Conservation (phyloP, 1,284 basidiomycete species). For the Exobasidium cylindrosporum region DNA sequence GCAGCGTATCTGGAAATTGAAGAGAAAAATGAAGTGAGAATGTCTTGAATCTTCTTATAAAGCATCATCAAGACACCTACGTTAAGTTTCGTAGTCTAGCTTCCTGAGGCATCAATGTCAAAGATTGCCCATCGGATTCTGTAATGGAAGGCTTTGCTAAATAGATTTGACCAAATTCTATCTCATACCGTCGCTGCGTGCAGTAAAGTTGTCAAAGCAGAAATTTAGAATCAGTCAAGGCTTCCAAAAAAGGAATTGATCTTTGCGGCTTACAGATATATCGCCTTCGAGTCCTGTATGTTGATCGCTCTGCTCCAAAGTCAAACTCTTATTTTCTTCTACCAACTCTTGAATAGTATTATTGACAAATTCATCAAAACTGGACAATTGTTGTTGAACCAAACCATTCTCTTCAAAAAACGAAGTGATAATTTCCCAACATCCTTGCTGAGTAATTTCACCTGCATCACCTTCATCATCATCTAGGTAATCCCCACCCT, state of each 20-base stretch:
- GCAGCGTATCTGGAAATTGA: slow-evolving; percentile 70
- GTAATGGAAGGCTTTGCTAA: slow-evolving; percentile 90
- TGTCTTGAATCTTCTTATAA: slow-evolving; percentile 9
- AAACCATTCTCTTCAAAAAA: slow-evolving; percentile 98
- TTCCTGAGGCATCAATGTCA: slow-evolving; percentile 95
- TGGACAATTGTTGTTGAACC: slow-evolving; percentile 94
- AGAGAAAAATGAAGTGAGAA: slow-evolving; percentile 18
- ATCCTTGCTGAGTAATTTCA: slow-evolving; percentile 53
- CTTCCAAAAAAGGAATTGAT: neutral
- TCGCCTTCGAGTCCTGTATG: slow-evolving; percentile 66
- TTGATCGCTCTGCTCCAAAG: slow-evolving; percentile 92
- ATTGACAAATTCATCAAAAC: slow-evolving; percentile 98
- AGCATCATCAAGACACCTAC: slow-evolving; percentile 12
- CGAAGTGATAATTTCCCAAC: slow-evolving; percentile 68
- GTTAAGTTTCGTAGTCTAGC: slow-evolving; percentile 89
- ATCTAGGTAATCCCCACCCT: slow-evolving; percentile 11
- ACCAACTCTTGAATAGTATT: slow-evolving; percentile 99
- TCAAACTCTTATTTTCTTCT: slow-evolving; percentile 89
- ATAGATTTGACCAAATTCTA: slow-evolving; percentile 96
- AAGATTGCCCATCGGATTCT: slow-evolving; percentile 90
- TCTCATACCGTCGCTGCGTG: slow-evolving; percentile 80
- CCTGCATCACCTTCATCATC: slow-evolving; percentile 25
- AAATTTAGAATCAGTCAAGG: neutral
- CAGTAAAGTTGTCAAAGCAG: neutral
- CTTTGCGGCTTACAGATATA: slow-evolving; percentile 62